Conservation (phyloP, 1,139 yeast genomes). For the Candida pseudoviswanathii region DNA sequence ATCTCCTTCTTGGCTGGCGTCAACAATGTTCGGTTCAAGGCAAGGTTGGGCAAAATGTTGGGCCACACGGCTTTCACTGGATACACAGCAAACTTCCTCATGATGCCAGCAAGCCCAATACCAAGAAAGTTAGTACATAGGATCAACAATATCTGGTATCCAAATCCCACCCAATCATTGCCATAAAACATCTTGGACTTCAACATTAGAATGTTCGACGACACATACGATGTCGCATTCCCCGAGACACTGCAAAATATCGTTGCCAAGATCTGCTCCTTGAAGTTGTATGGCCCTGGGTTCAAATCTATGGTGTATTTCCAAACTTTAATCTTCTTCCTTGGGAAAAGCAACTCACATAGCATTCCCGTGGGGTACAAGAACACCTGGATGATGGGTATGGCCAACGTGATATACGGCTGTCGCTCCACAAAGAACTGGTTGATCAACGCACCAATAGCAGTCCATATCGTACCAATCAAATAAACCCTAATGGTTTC, state of each 20-base stretch:
- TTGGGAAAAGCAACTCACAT: conserved; percentile 25
- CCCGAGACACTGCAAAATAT: conserved; percentile 29
- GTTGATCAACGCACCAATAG: conserved; percentile 55
- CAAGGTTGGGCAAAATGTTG: conserved; percentile 53
- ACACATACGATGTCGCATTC: conserved; percentile 35
- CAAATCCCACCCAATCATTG: conserved; percentile 46
- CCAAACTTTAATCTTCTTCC: conserved; percentile 15
- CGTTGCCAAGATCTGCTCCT: conserved; percentile 32
- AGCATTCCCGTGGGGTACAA: conserved; percentile 28
- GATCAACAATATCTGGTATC: conserved; percentile 53
- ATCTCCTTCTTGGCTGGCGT: conserved; percentile 42
- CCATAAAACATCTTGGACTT: conserved; percentile 42
- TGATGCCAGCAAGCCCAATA: conserved; percentile 63
- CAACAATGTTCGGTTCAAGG: conserved; percentile 58
- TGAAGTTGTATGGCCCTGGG: conserved; percentile 33
- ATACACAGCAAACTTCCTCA: conserved; percentile 58
- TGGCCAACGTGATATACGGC: conserved; percentile 48
- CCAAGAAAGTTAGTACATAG: conserved; percentile 63
- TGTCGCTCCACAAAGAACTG: conserved; percentile 60
- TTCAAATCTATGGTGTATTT: conserved; percentile 20
- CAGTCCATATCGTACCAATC: conserved; percentile 53
- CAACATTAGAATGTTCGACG: conserved; percentile 23
- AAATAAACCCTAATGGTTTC: conserved; percentile 61
- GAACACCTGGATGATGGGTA: conserved; percentile 35
- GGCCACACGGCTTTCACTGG: conserved; percentile 66